Base-by-base conservation (phyloP, 2,329 filamentous ascomycete species). In the Fusarium ambrosium region DNA sequence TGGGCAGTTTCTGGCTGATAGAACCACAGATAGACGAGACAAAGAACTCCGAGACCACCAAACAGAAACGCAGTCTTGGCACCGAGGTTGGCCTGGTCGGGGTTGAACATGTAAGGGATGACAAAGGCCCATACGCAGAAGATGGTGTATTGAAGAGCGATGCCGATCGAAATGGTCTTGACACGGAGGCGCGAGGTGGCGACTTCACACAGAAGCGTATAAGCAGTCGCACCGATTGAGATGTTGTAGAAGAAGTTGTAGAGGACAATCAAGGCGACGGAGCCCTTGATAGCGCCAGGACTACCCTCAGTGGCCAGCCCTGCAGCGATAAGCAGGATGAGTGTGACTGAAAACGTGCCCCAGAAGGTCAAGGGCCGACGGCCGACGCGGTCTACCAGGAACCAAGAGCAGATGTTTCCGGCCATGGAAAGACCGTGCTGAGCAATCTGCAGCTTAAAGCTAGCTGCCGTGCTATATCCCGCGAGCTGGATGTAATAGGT, bases 61-160 rank as follows among this genome's bases (percentile, higher is more conserved):
- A 71, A 73, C 9, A 71, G 51, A 13, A 71, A 63, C 3, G 55
- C 64, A 27, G 64, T 64, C 43, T 71, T 71, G 4, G 45, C 64
- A 1, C 60, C 60, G 1, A 66, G 58, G n/a, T 72, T 72, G 4
- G 60, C 64, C 3, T 64, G 55, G 11, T 71, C 68, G 9, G 56
- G 48, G 16, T 70, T 72, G 48, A 71, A 72, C 39, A 71, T 51
- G 14, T 71, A 71, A 0, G 70, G 70, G 2, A 69, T 59, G 2
- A 72, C 58, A 32, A 70, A 70, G 4, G 36, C 24, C 24, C 66
- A 62, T 4, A 62, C 36, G 24, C 61, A 64, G 18, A 51, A 56
- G 0, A 60, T 24, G 1, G 51, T n/a, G 1, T 58, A 62, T 18
- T 64, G 45, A 6, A 70, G 53, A 1, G 48, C 62, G 14, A 68